Evolutionary conservation across 2,329 filamentous ascomycete genomes (phyloP).

Genomic region (Pestalotiopsis fici): DNA sequence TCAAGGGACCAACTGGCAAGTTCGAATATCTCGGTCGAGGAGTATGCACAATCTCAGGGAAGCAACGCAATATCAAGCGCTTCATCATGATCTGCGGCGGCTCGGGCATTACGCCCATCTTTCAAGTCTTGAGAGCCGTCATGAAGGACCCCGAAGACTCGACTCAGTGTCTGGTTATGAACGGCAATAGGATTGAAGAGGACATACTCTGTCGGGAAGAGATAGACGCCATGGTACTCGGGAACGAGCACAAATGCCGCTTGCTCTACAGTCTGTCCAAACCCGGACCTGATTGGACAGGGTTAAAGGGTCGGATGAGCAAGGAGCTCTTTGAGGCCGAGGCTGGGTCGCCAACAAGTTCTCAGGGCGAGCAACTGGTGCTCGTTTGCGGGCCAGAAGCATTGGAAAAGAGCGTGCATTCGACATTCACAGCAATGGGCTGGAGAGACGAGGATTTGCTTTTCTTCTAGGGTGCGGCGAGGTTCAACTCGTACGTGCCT

Average conservation of each 20-base stretch:
- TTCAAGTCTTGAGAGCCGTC: constrained; percentile 76
- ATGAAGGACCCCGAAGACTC: constrained; percentile 63
- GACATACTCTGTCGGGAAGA: constrained; percentile 83
- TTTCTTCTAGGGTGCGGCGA: constrained; percentile 60
- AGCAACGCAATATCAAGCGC: constrained; percentile 56
- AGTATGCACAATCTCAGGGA: constrained; percentile 59
- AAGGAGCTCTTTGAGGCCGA: constrained; percentile 62
- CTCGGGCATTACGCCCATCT: constrained; percentile 91
- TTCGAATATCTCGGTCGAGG: constrained; percentile 78
- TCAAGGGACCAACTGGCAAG: constrained; percentile 86
- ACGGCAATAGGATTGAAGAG: constrained; percentile 75
- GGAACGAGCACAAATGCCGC: constrained; percentile 58
- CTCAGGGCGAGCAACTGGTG: constrained; percentile 58
- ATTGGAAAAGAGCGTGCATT: constrained; percentile 66
- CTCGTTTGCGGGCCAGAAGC: constrained; percentile 78
- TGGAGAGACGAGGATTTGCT: constrained; percentile 74
- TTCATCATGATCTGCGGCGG: constrained; percentile 90
- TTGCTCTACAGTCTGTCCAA: constrained; percentile 71
- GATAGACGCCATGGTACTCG: constrained; percentile 62
- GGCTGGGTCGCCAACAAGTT: constrained; percentile 39
- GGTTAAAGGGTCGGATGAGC: constrained; percentile 67
- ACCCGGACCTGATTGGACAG: constrained; percentile 65
- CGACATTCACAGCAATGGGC: constrained; percentile 55
- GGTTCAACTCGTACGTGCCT: not conserved
- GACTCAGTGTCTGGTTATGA: constrained; percentile 71